A percentile compares a stretch with the other conserved stretches of the same genome.
phyloP scores from a whole-genome alignment of 2,329 filamentous ascomycete species.

The Calonectria pteridis region DNA sequence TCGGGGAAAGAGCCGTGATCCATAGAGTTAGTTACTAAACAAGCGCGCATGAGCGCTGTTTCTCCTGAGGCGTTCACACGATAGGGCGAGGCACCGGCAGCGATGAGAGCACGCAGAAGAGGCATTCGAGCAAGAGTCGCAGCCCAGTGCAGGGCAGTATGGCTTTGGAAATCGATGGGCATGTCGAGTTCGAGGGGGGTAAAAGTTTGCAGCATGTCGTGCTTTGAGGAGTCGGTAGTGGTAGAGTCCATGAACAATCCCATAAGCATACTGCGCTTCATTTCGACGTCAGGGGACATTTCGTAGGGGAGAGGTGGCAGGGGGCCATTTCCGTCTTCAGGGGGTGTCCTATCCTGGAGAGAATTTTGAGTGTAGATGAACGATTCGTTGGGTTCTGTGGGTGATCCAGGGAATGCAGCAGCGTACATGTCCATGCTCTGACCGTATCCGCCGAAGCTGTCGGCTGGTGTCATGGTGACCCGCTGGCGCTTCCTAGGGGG shows the following conservation, averaged over 20 bases:
- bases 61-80: conserved; percentile 91
- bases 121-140: conserved; percentile 90
- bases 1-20: conserved; percentile 93
- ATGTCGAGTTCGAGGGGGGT: conserved; percentile 88
- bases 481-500: conserved; percentile 86
- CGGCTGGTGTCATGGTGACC: conserved; percentile 65
- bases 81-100: conserved; percentile 87
- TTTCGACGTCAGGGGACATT: conserved; percentile 74
- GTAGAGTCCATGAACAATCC: conserved; percentile 83
- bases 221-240: conserved; percentile 77
- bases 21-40: conserved; percentile 92
- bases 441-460: conserved; percentile 68
- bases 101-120: conserved; percentile 83
- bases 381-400: conserved; percentile 84
- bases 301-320: conserved; percentile 75
- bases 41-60: conserved; percentile 92
- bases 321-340: conserved; percentile 67
- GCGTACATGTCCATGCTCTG: conserved; percentile 61
- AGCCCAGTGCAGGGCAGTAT: conserved; percentile 96
- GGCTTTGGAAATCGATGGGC: conserved; percentile 88
- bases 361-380: conserved; percentile 74
- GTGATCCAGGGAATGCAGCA: conserved; percentile 73
- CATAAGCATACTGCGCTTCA: conserved; percentile 85
- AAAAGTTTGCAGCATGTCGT: conserved; percentile 82
- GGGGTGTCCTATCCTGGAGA: conserved; percentile 56